Conservation (phyloP, 495 filamentous ascomycete species). For the Choiromyces venosus region DNA sequence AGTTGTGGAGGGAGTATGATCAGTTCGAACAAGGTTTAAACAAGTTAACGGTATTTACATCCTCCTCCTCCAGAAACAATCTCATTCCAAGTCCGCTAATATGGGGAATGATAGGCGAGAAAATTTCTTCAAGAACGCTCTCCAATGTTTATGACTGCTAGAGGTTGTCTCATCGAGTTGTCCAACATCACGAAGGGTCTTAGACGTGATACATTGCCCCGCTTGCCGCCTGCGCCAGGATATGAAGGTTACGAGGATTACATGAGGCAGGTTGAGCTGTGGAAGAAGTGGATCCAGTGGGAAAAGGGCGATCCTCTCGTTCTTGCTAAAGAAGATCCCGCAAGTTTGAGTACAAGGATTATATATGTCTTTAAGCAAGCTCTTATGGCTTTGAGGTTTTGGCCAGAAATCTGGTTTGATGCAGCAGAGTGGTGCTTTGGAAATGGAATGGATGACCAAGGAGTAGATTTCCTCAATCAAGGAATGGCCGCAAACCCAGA, state of each 20-base stretch:
- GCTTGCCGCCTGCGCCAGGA: constrained; percentile 72
- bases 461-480: constrained; percentile 62
- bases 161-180: constrained; percentile 73
- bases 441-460: constrained; percentile 62
- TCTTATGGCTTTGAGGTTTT: constrained; percentile 85
- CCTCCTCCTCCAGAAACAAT: background rate
- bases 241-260: constrained; percentile 86
- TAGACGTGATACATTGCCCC: constrained; percentile 68
- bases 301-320: constrained; percentile 89
- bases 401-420: constrained; percentile 92
- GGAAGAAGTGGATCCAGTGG: constrained; percentile 91
- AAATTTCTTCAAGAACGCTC: constrained; percentile 91
- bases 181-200: constrained; percentile 78
- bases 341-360: constrained; percentile 67
- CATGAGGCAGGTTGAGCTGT: constrained; percentile 75
- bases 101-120: constrained; percentile 57
- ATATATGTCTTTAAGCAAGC: constrained; percentile 91
- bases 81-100: constrained; percentile 1
- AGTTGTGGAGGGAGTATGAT: constrained; percentile 95
- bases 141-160: constrained; percentile 86
- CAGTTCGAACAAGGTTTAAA: constrained; percentile 88
- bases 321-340: constrained; percentile 67
- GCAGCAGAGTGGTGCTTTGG: constrained; percentile 88
- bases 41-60: constrained; percentile 65
- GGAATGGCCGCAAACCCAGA: constrained; percentile 89